Conservation (phyloP, 2,329 filamentous ascomycete genomes). For the Colletotrichum sp. region DNA sequence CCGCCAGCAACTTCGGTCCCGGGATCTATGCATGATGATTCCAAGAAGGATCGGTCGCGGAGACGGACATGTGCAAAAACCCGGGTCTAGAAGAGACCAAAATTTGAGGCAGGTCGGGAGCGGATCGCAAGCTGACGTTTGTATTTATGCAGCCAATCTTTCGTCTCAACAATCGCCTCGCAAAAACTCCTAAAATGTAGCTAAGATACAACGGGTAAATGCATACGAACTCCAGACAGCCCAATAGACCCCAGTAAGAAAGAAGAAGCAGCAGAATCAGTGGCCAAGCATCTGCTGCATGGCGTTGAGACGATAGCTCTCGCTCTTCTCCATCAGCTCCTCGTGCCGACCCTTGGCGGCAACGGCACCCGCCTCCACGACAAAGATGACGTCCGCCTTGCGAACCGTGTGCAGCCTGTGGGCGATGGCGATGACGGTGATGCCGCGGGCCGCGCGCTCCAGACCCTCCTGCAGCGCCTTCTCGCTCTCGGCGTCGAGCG, state of each 20-base stretch:
- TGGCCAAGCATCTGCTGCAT: conserved; percentile 52
- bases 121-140: background rate
- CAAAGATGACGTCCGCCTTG: conserved; percentile 47
- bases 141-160: background rate
- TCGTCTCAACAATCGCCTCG: background rate
- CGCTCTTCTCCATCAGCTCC: conserved; percentile 57
- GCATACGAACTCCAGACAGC: background rate
- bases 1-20: background rate
- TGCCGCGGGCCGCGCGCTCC: conserved; percentile 47
- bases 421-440: conserved; percentile 49
- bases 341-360: conserved; percentile 59
- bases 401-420: conserved; percentile 49
- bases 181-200: background rate
- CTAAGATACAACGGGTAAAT: background rate
- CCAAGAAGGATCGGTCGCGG: background rate
- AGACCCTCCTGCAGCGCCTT: conserved; percentile 62
- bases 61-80: background rate
- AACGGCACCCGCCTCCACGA: conserved; percentile 56
- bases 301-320: conserved; percentile 57
- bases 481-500: conserved; percentile 68
- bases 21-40: background rate
- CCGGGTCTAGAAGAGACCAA: background rate
- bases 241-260: background rate
- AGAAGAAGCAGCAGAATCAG: background rate
- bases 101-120: background rate